Evolutionary conservation across 129 eudicot species (phyloP), one percentile per base, ranked within the genome.

Genomic region (Cynara cardunculus): DNA sequence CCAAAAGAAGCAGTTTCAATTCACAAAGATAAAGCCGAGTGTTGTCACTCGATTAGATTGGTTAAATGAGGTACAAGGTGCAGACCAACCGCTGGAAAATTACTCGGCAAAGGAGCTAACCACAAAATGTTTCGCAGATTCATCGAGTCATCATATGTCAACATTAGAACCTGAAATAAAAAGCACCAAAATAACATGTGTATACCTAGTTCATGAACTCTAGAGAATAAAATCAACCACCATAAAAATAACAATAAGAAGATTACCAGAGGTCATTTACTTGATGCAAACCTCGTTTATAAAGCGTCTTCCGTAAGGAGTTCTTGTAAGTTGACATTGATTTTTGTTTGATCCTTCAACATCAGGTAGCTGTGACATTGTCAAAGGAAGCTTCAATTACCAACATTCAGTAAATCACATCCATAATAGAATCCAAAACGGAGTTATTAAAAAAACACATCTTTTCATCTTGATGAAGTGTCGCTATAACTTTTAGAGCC

Each of bases 21-120:
- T 59, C 3, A 80, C n/a, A 25, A 2, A 32, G 25, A 53, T 28
- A 30, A 31, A 28, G 5, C 59, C 8, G 28, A 61, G 69, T 21
- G 21, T 25, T 18, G 53, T 12, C 76, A 32, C 75, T 32, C 24
- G n/a, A 5, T 28, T 41, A 68, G 1, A 62, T 5, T 12, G 67
- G 70, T 66, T 37, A 81, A 80, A 71, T 69, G 72, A 71, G 35
- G 61, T 90, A 95, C 99, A 97, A 73, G 99, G 97, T 82, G 94
- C 91, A 78, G 86, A 82, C 99, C 97, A 95, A 61, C 68, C 86
- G 37, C 71, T 80, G 5, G 93, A 89, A n/a, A n/a, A 62, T 80
- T 86, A 85, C 93, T 89, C 41, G 99, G 97, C 82, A 96, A 82
- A 44, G 99, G 99, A 77, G 99, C 99, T 71, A 96, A 88, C 99